Conservation (phyloP, 1,284 basidiomycete species). For the Cutaneotrichosporon mucoides region DNA sequence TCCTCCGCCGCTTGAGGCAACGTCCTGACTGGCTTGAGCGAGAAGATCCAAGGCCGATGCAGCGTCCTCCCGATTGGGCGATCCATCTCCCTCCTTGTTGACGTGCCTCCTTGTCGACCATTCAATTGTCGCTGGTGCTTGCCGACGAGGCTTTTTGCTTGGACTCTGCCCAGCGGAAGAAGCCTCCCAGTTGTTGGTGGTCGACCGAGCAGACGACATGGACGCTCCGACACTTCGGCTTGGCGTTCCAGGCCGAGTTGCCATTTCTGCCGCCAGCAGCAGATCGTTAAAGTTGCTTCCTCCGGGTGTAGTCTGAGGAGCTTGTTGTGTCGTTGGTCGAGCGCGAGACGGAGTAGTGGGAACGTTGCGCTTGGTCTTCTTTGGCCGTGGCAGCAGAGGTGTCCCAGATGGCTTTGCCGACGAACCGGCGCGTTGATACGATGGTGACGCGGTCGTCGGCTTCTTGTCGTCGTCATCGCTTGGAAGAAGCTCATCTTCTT, state of each 20-base stretch:
- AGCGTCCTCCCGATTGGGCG: constrained; percentile 8
- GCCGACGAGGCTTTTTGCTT: constrained; percentile 23
- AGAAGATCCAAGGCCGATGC: constrained; percentile 41
- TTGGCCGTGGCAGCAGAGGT: constrained; percentile 31
- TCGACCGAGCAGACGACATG: constrained; percentile 34
- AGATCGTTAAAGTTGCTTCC: constrained; percentile 45
- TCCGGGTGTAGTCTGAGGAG: constrained; percentile 40
- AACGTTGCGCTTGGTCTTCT: constrained; percentile 27
- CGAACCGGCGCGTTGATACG: background rate
- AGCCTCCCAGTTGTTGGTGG: constrained; percentile 16
- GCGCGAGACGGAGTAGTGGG: constrained; percentile 32
- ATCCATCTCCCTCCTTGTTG: constrained; percentile 9
- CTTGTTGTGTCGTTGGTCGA: constrained; percentile 9
- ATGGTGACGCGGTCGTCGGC: constrained; percentile 1
- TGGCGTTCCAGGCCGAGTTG: constrained; percentile 37
- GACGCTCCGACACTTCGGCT: constrained; percentile 17
- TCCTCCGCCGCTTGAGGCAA: constrained; percentile 9
- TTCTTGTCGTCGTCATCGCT: constrained; percentile 19
- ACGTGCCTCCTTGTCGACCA: constrained; percentile 16
- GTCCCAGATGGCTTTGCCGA: constrained; percentile 10
- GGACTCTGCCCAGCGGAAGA: constrained; percentile 20
- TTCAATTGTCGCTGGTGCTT: constrained; percentile 20
- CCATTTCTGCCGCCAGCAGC: constrained; percentile 44
- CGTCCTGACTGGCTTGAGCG: constrained; percentile 39
- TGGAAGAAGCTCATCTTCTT: constrained; percentile 17